phyloP scores from a whole-genome alignment of 108 stramenopile species.

The Nannochloropsis oceanica region DNA sequence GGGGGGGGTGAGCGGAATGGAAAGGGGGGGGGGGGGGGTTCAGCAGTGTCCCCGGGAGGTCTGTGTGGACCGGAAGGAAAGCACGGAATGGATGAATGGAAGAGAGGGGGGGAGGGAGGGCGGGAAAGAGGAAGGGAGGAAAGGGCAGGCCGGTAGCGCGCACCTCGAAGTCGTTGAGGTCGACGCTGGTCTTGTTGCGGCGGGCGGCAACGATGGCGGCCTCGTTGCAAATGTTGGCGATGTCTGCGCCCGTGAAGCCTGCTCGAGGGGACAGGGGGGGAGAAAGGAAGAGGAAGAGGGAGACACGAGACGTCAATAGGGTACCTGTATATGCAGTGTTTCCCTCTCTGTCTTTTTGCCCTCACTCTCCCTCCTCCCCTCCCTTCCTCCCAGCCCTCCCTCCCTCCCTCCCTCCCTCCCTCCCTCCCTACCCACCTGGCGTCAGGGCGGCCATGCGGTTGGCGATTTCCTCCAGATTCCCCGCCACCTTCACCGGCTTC shows the following conservation, averaged over 20 bases:
- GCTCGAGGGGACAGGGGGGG: neutral
- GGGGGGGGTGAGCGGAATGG: neutral
- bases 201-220: conserved; percentile 91
- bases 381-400: neutral
- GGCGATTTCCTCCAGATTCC: conserved; percentile 46
- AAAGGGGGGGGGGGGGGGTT: neutral
- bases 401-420: conserved; percentile 18
- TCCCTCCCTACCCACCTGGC: conserved; percentile 5
- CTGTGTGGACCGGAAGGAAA: no score
- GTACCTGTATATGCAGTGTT: no score
- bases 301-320: no score
- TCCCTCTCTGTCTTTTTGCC: no score
- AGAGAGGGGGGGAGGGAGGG: neutral
- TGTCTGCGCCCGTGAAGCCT: conserved; percentile 84
- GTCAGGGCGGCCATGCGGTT: conserved; percentile 74
- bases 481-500: conserved; percentile 53
- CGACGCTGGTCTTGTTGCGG: conserved; percentile 59
- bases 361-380: no score
- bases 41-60: no score
- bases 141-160: neutral
- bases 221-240: conserved; percentile 95
- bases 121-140: neutral
- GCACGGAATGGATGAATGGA: no score
- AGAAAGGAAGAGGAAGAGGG: neutral
- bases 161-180: conserved; percentile 74